Conservation (phyloP, 1,284 basidiomycete species). For the Phenoliferia sp. region DNA sequence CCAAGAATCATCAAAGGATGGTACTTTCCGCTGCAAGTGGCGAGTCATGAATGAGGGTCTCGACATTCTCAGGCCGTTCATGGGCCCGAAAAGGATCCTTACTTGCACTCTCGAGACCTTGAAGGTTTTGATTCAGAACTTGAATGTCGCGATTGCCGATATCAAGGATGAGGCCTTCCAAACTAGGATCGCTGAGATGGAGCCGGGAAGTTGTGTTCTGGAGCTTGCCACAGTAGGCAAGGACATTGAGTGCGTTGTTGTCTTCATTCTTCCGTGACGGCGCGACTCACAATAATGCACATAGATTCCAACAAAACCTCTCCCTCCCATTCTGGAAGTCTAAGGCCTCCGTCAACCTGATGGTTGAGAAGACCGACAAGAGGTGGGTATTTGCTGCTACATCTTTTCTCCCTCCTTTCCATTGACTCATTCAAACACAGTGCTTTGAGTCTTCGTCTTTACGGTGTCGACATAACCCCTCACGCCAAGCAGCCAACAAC, state of each 20-base stretch:
- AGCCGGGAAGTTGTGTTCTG: constrained; percentile 66
- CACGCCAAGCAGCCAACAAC: constrained; percentile 5
- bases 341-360: constrained; percentile 71
- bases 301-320: constrained; percentile 66
- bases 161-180: constrained; percentile 58
- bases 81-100: constrained; percentile 62
- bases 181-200: constrained; percentile 45
- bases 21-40: constrained; percentile 51
- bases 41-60: constrained; percentile 78
- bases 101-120: constrained; percentile 58
- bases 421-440: constrained; percentile 41
- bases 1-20: constrained; percentile 50
- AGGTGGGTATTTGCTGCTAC: constrained; percentile 51
- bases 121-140: constrained; percentile 50
- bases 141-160: constrained; percentile 49
- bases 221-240: constrained; percentile 57
- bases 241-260: constrained; percentile 54
- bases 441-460: constrained; percentile 72
- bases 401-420: background rate
- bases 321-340: constrained; percentile 88
- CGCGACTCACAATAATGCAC: background rate
- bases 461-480: constrained; percentile 64
- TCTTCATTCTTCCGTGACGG: background rate
- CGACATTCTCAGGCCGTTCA: constrained; percentile 71
- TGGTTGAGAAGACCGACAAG: constrained; percentile 93